Base-by-base conservation (phyloP, 1,284 basidiomycete species). In the Sporisorium sorghi region DNA sequence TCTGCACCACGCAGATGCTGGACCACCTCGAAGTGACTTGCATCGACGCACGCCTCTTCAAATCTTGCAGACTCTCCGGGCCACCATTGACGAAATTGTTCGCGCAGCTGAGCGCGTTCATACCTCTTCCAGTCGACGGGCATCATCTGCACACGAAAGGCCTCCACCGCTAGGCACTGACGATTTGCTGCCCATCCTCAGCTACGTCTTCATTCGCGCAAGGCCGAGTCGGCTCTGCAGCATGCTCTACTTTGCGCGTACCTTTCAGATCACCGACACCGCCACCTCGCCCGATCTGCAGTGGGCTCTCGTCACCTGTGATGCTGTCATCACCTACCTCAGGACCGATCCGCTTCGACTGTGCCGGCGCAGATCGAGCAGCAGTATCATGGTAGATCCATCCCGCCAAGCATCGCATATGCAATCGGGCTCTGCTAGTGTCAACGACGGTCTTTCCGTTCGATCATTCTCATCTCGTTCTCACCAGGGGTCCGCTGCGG, bases 311-410 rank as follows among this genome's bases (percentile, higher is more conserved):
- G 61, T 67, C 21, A 75, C 66, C 1, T 64, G 46, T 44, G 73
- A 75, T 26, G 63, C 73, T 7, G 73, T 75, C 21, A 37, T 72
- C 37, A 47, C 52, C 46, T 75, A 75, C 17, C 73, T 75, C 32
- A 39, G 54, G 5, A 51, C 50, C 30, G 73, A 75, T 39, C 73
- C 73, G 19, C 62, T 75, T 17, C 57, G 58, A 14, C 43, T 74
- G 9, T 52, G 61, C 23, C 53, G 57, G 19, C 52, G 67, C 21
- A 43, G 57, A 43, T 60, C 60, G 11, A 60, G 50, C 19, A 56
- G 56, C 40, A 58, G 56, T n/a, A 32, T 58, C 12, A 33, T 39
- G 23, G 52, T 26, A 0, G 56, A 62, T 1, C 9, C 44, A 11
- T n/a, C 39, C 3, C 49, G 58, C 17, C 57, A 30, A 28, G 54